Percentiles rank a stretch among this genome's conserved stretches.
These are phyloP conservation scores for Climacium dendroides DNA, from an alignment of 225 moss, liverwort and hornwort species.

Conservation along the genomic window DNA sequence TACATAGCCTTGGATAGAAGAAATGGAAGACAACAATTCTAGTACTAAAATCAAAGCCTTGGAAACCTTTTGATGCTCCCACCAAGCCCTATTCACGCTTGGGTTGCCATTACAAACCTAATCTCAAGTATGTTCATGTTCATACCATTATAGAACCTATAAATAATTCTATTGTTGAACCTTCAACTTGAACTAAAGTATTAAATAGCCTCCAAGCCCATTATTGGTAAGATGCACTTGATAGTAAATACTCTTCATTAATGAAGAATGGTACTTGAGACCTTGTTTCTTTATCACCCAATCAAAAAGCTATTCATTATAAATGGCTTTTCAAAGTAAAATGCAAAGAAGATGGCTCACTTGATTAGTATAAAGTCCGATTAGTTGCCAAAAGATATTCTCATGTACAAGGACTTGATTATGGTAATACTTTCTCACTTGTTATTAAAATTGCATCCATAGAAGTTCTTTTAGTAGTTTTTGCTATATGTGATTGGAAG, in stretches of 20 bases:
- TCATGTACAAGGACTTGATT: rapidly evolving
- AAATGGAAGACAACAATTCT: too few species aligned
- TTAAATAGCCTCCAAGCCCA: too few species aligned
- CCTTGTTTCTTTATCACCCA: not conserved
- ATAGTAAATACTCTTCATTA: not conserved
- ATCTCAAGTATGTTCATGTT: too few species aligned
- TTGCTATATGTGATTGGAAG: not conserved
- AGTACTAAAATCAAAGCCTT: too few species aligned
- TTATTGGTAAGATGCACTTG: too few species aligned
- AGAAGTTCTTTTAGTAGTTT: not conserved
- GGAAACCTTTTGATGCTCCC: too few species aligned
- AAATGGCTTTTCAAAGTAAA: not conserved
- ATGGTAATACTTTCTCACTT: not conserved
- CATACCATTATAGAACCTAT: too few species aligned
- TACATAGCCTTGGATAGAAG: too few species aligned
- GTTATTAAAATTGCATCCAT: not conserved
- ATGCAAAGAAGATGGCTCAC: not conserved
- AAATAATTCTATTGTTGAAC: too few species aligned
- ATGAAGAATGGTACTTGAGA: not conserved
- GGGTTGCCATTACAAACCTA: too few species aligned
- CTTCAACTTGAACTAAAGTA: too few species aligned
- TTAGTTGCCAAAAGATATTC: not conserved
- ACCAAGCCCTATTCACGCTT: rapidly evolving
- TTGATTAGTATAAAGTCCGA: not conserved
- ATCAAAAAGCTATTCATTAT: not conserved